These are phyloP conservation scores for Penicillium sclerotiorum DNA, from an alignment of 2,329 filamentous ascomycete species.

Conservation along the genomic window DNA sequence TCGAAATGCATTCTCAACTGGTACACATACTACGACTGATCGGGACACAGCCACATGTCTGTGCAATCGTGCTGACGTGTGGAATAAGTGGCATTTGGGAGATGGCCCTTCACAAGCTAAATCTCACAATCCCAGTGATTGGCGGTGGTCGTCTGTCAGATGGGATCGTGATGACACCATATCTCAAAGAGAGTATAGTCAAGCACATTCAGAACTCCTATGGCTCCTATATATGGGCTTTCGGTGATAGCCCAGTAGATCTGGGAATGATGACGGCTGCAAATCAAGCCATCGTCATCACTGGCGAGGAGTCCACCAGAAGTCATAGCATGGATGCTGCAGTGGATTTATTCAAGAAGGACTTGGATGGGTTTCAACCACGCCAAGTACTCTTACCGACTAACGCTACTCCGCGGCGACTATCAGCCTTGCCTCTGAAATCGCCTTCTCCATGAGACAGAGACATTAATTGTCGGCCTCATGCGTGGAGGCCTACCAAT, in stretches of 20 bases:
- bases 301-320: slow-evolving; percentile 50
- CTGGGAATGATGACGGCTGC: slow-evolving; percentile 59
- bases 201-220: neutral
- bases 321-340: slow-evolving; percentile 58
- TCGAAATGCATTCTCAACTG: slow-evolving; percentile 55
- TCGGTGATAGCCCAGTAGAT: slow-evolving; percentile 64
- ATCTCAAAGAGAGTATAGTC: neutral
- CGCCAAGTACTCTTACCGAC: neutral
- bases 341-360: neutral
- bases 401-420: neutral
- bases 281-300: slow-evolving; percentile 58
- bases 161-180: neutral
- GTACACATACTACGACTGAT: slow-evolving; percentile 44
- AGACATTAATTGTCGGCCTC: slow-evolving; percentile 60
- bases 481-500: slow-evolving; percentile 67
- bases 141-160: neutral
- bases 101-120: too few species aligned
- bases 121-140: neutral
- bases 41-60: slow-evolving; percentile 37
- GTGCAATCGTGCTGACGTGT: slow-evolving; percentile 58
- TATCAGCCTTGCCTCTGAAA: slow-evolving; percentile 33
- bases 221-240: slow-evolving; percentile 53
- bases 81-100: slow-evolving; percentile 60
- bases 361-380: neutral
- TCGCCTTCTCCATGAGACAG: slow-evolving; percentile 50